Evolutionary conservation across 192 early-diverging fungal species (phyloP).

Genomic region (Entomortierella chlamydospora): DNA sequence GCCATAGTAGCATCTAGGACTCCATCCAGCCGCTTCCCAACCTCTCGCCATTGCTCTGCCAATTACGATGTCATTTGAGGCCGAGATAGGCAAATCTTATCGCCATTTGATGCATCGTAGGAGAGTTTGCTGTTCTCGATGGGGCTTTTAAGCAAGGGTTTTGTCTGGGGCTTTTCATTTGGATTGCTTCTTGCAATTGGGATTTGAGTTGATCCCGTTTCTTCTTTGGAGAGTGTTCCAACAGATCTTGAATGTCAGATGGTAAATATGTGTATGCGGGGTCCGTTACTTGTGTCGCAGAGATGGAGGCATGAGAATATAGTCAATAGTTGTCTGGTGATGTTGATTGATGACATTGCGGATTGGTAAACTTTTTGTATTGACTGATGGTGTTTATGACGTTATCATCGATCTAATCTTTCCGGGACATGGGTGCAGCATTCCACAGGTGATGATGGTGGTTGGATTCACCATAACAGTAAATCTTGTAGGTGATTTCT

Average conservation of each 20-base stretch:
- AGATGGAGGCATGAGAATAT: no score
- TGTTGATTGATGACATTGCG: no score
- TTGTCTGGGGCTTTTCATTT: background rate
- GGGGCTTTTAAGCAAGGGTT: background rate
- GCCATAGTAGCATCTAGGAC: background rate
- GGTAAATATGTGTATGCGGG: no score
- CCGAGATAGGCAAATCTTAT: background rate
- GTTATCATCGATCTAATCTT: no score
- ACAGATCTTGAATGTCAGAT: background rate
- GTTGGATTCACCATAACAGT: no score
- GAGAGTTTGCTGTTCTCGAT: background rate
- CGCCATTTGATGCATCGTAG: constrained; percentile 2
- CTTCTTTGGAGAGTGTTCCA: background rate
- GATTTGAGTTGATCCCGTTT: background rate
- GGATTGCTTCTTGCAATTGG: background rate
- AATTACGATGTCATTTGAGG: background rate
- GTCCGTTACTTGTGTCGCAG: no score
- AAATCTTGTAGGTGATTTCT: no score
- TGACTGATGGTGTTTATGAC: no score
- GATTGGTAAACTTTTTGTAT: no score
- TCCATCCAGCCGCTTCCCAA: background rate
- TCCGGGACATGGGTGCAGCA: no score
- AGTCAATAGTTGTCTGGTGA: no score
- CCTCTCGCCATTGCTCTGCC: background rate
- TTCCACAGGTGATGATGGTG: no score